A percentile compares a stretch with the other conserved stretches of the same genome.
These are phyloP conservation scores for Protomyces lactucae-debilis DNA, from an alignment of 1,139 yeast species.

Conservation along the genomic window DNA sequence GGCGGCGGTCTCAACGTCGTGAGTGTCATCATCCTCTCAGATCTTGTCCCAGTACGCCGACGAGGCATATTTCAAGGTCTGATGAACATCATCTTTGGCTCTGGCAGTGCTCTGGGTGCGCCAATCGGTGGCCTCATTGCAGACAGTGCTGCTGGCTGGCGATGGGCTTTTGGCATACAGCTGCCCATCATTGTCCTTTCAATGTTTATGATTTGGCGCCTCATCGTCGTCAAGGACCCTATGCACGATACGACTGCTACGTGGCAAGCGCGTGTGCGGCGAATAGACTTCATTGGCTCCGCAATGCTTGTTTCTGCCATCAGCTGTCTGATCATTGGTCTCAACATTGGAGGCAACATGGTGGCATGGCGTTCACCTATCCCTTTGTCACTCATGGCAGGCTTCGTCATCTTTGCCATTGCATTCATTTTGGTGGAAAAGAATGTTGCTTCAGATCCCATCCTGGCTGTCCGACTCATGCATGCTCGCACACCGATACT, in stretches of 20 bases:
- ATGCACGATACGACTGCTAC: constrained; percentile 25
- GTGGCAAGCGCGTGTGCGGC: constrained; percentile 34
- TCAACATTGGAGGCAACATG: constrained; percentile 62
- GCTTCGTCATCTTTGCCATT: constrained; percentile 36
- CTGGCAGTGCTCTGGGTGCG: constrained; percentile 71
- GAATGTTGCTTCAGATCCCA: constrained; percentile 58
- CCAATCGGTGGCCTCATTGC: constrained; percentile 66
- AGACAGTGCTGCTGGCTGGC: constrained; percentile 72
- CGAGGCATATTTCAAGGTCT: constrained; percentile 50
- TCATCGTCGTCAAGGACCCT: constrained; percentile 24
- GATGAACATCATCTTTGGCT: constrained; percentile 55
- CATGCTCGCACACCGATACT: constrained; percentile 26
- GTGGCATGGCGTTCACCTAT: constrained; percentile 46
- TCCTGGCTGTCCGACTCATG: constrained; percentile 37
- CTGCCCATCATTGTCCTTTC: constrained; percentile 61
- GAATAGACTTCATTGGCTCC: constrained; percentile 74
- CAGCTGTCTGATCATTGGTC: constrained; percentile 53
- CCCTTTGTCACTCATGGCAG: constrained; percentile 35
- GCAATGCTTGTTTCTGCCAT: constrained; percentile 47
- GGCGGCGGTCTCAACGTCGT: constrained; percentile 50
- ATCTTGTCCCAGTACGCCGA: constrained; percentile 48
- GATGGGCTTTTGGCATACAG: constrained; percentile 57
- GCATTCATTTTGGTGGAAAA: constrained; percentile 52
- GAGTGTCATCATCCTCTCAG: constrained; percentile 48
- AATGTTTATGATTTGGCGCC: constrained; percentile 35